A percentile compares a stretch with the other conserved stretches of the same genome.
Conservation (phyloP, 305 asterid species). For the Nicotiana rustica region DNA sequence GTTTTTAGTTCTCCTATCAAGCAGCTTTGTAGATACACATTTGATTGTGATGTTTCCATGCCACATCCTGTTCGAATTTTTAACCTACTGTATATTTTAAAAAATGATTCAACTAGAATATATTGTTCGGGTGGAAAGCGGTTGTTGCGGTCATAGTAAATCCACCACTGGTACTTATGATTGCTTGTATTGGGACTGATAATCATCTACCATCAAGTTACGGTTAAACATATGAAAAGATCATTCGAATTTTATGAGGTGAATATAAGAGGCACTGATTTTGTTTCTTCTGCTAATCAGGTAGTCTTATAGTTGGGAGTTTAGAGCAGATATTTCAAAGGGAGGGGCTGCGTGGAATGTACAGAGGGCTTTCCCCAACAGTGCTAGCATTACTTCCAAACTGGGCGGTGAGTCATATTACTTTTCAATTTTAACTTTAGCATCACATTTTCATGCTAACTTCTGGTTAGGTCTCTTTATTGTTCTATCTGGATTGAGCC, state of each 20-base stretch:
- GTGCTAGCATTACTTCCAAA: constrained; percentile 90
- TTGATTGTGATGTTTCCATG: neutral
- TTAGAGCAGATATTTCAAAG: constrained; percentile 84
- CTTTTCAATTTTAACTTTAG: constrained; percentile 15
- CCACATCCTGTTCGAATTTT: neutral
- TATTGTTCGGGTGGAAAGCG: neutral
- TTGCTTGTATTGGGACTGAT: neutral
- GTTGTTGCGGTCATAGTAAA: neutral
- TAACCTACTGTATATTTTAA: neutral
- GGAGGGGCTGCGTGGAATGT: constrained; percentile 95
- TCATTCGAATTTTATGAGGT: neutral
- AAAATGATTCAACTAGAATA: neutral
- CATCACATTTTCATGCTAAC: neutral
- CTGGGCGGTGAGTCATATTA: constrained; percentile 72
- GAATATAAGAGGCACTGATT: constrained; percentile 22
- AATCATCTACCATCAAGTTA: neutral
- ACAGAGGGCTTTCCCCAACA: constrained; percentile 93
- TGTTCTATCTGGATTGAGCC: neutral
- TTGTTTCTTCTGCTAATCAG: constrained; percentile 51
- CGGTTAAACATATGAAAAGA: constrained; percentile 4
- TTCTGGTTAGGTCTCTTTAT: constrained; percentile 27
- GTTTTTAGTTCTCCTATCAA: neutral
- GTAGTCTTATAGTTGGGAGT: constrained; percentile 87
- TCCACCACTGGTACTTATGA: neutral
- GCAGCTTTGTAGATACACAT: neutral